Base-by-base conservation (phyloP, 495 filamentous ascomycete genomes). In the Stereocaulon alpinum region DNA sequence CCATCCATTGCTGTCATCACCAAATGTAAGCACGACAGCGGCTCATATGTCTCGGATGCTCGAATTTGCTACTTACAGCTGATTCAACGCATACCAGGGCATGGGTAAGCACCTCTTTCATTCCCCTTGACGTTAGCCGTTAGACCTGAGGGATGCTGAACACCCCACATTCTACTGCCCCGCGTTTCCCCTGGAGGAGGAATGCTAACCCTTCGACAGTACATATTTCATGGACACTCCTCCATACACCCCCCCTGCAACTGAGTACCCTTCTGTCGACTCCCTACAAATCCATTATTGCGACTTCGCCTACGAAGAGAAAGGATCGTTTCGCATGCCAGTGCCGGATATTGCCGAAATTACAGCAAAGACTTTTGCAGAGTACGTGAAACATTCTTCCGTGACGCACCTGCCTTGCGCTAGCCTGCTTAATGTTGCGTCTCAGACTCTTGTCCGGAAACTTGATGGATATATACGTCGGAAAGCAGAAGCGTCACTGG, bases 391-490 rank as follows among this genome's bases (percentile, higher is more conserved):
- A 18, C 29, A 17, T 52, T 30, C 2, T 27, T 18, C 47, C 55
- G 24, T 40, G 22, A 53, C 34, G 45, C 40, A 17, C 6, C 40
- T n/a, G 17, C 42, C 11, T 43, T 15, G 34, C 44, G 7, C 0
- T 43, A 22, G 17, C 4, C 6, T 48, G 40, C 42, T 34, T 9
- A 59, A 54, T 22, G 3, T 56, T 69, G 57, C 67, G 65, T 54
- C 55, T 65, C 65, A 78, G 76, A 64, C 69, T 78, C 11, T 66
- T 78, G 18, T 78, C 76, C 17, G 76, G 76, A 20, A 69, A 74
- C 18, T 59, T 72, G 11, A 67, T 78, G 41, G 73, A 78, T 50
- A 65, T 78, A 32, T 73, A 72, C 61, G 76, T 78, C 10, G 76
- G 76, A 24, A 60, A 67, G 50, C 41, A 60, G 17, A 67, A 65